phyloP scores from a whole-genome alignment of 73 alveolate genomes.

The Durusdinium trenchii region DNA sequence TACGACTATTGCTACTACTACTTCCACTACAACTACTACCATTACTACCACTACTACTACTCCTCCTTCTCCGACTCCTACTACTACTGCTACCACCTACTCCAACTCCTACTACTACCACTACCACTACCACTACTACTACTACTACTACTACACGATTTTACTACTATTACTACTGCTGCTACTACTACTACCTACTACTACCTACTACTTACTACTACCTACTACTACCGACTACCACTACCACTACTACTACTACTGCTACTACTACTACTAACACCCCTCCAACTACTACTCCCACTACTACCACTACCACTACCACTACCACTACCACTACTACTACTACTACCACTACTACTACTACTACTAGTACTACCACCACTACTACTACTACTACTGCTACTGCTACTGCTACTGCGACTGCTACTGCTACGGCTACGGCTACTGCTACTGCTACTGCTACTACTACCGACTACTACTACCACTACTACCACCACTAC shows the following conservation, averaged over 20 bases:
- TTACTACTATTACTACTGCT: background rate
- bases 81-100: background rate
- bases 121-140: background rate
- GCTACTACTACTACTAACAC: background rate
- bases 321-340: background rate
- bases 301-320: background rate
- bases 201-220: background rate
- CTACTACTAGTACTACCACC: background rate
- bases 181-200: background rate
- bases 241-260: background rate
- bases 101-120: background rate
- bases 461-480: too few species aligned
- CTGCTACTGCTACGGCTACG: background rate
- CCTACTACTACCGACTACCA: background rate
- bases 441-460: background rate
- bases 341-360: background rate
- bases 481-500: background rate
- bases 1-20: background rate
- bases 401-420: background rate
- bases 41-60: background rate
- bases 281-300: background rate
- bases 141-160: background rate
- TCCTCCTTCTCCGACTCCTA: too few species aligned
- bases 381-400: background rate
- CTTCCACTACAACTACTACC: background rate